Conservation (phyloP, 352 stramenopile genomes). For the Phytophthora sojae region DNA sequence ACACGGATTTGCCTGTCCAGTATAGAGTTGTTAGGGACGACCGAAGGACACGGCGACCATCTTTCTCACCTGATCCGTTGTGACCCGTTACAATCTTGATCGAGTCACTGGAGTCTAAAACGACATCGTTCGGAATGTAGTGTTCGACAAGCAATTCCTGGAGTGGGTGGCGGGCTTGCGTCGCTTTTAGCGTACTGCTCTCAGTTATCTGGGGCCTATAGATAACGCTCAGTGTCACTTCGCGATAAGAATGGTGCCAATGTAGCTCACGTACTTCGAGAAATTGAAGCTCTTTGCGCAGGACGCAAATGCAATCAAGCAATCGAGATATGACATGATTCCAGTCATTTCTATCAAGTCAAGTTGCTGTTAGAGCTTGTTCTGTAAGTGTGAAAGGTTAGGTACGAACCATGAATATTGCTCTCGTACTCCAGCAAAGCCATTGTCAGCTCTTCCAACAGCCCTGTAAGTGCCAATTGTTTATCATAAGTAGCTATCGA, state of each 20-base stretch:
- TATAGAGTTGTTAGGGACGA: conserved; percentile 1
- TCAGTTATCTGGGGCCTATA: conserved; percentile 59
- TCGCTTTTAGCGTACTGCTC: conserved; percentile 56
- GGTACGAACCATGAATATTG: conserved; percentile 63
- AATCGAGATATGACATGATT: conserved; percentile 75
- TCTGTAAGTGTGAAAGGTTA: neutral
- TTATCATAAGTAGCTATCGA: neutral
- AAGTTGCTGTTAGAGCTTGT: neutral
- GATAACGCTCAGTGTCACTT: neutral
- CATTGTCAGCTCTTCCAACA: conserved; percentile 80
- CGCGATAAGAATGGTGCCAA: neutral
- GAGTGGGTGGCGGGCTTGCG: conserved; percentile 77
- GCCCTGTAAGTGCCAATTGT: conserved; percentile 43
- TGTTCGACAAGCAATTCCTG: conserved; percentile 86
- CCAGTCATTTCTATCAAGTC: conserved; percentile 69
- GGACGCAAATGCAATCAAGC: conserved; percentile 70
- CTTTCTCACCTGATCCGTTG: conserved; percentile 84
- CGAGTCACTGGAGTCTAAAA: conserved; percentile 47
- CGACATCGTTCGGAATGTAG: conserved; percentile 86
- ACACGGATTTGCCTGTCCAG: conserved; percentile 83
- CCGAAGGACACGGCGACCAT: neutral
- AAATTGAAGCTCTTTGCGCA: conserved; percentile 81
- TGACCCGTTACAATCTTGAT: conserved; percentile 83
- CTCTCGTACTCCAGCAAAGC: conserved; percentile 76
- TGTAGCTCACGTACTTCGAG: conserved; percentile 44